Conservation (phyloP, 805 yeast genomes). For the Candida qinlingensis region DNA sequence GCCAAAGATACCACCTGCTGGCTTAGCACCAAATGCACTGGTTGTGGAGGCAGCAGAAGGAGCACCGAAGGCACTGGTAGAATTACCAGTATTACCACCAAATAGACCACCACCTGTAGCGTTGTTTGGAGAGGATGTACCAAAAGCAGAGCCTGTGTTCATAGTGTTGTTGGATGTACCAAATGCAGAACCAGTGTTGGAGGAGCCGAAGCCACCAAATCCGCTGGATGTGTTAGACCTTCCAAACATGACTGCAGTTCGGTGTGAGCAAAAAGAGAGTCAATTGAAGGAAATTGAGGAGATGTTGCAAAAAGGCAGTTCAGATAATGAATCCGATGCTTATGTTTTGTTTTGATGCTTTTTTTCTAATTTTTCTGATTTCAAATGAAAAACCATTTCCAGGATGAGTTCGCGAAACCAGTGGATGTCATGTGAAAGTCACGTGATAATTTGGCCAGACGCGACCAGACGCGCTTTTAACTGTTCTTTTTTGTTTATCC, state of each 20-base stretch:
- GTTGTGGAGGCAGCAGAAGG: constrained; percentile 3
- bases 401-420: too few relatives aligned
- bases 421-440: too few relatives aligned
- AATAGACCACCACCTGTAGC: constrained; percentile 31
- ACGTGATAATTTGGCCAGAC: too few relatives aligned
- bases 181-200: constrained; percentile 24
- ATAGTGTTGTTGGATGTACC: constrained; percentile 21
- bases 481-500: too few relatives aligned
- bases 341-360: not conserved
- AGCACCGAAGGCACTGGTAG: constrained; percentile 22
- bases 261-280: too few relatives aligned
- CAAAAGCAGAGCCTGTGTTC: constrained; percentile 19
- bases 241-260: constrained; percentile 20
- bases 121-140: constrained; percentile 22
- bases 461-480: not conserved
- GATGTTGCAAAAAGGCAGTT: not conserved
- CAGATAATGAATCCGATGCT: not conserved
- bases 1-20: constrained; percentile 21
- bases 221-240: constrained; percentile 21
- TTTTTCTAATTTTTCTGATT: too few relatives aligned
- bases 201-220: constrained; percentile 31
- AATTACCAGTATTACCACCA: constrained; percentile 29
- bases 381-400: too few relatives aligned
- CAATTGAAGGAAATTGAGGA: not conserved
- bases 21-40: constrained; percentile 24